phyloP scores from a whole-genome alignment of 306 rosid genomes.

The Adenanthera pavonina region DNA sequence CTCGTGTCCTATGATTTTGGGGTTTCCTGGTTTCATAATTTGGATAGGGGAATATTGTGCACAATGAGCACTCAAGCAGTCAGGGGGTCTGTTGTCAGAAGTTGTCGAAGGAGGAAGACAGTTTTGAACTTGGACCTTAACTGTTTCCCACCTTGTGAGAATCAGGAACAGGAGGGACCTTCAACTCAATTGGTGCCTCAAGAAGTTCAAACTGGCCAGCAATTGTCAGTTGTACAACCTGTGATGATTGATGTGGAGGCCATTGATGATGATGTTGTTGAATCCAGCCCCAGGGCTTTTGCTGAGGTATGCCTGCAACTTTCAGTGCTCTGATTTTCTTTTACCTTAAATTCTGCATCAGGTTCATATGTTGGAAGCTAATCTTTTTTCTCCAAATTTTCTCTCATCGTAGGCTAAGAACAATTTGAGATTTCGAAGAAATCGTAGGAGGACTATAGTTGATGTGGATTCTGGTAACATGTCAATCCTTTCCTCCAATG shows the following conservation, averaged over 20 bases:
- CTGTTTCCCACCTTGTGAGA: constrained; percentile 36
- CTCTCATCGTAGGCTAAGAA: constrained; percentile 68
- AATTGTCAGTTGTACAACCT: constrained; percentile 40
- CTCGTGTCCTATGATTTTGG: not conserved
- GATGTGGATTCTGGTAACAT: constrained; percentile 84
- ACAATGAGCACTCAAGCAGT: not conserved
- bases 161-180: constrained; percentile 52
- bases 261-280: constrained; percentile 86
- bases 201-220: constrained; percentile 34
- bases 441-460: constrained; percentile 57
- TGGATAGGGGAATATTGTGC: not conserved
- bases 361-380: constrained; percentile 14
- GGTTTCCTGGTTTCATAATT: not conserved
- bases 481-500: not conserved
- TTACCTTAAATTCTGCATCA: not conserved
- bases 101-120: constrained; percentile 50
- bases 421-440: constrained; percentile 68
- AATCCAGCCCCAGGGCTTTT: constrained; percentile 81
- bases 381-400: constrained; percentile 15
- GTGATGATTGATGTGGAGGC: constrained; percentile 79
- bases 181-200: constrained; percentile 38
- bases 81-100: constrained; percentile 30
- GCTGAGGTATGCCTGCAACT: constrained; percentile 60
- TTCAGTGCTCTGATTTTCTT: constrained; percentile 6
- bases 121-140: constrained; percentile 51